A percentile compares a stretch with the other conserved stretches of the same genome.
These are phyloP conservation scores for Entomortierella chlamydospora DNA, from an alignment of 192 early-diverging fungal species.

Conservation along the genomic window DNA sequence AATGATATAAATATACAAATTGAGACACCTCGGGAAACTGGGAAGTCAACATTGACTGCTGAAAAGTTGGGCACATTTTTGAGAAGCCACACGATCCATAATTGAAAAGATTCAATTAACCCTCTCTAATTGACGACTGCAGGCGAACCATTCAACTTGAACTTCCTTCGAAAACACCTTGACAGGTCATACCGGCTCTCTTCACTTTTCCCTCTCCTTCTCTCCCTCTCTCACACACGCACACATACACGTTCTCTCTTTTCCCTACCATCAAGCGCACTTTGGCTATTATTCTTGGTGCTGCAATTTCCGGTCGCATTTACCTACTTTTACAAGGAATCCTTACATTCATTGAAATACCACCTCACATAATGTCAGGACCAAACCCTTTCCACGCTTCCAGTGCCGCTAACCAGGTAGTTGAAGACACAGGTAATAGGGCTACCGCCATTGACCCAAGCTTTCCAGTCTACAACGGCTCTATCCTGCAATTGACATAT, in stretches of 20 bases:
- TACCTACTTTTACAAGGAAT: not conserved
- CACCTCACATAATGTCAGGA: constrained; percentile 21
- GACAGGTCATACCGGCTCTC: too few relatives aligned
- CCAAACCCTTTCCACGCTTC: constrained; percentile 31
- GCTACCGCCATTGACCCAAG: not conserved
- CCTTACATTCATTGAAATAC: not conserved
- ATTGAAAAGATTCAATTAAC: not conserved
- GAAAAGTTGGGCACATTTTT: not conserved
- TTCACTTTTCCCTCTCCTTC: not conserved
- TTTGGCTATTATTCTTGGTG: too few relatives aligned
- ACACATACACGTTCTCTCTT: too few relatives aligned
- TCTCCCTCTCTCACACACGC: too few relatives aligned
- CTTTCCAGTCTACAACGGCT: too few relatives aligned
- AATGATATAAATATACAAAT: not conserved
- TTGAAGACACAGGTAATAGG: constrained; percentile 63
- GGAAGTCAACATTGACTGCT: not conserved
- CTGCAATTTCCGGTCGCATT: too few relatives aligned
- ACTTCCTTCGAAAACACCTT: not conserved
- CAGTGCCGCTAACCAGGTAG: constrained; percentile 61
- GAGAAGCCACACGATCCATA: not conserved
- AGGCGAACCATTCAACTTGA: not conserved
- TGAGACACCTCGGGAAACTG: not conserved
- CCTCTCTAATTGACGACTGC: constrained; percentile 9
- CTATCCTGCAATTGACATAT: too few relatives aligned
- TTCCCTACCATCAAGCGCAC: too few relatives aligned